Percentiles rank a stretch among this genome's conserved stretches.
Conservation (phyloP, 2,329 filamentous ascomycete species). For the Cladophialophora chaetospira region DNA sequence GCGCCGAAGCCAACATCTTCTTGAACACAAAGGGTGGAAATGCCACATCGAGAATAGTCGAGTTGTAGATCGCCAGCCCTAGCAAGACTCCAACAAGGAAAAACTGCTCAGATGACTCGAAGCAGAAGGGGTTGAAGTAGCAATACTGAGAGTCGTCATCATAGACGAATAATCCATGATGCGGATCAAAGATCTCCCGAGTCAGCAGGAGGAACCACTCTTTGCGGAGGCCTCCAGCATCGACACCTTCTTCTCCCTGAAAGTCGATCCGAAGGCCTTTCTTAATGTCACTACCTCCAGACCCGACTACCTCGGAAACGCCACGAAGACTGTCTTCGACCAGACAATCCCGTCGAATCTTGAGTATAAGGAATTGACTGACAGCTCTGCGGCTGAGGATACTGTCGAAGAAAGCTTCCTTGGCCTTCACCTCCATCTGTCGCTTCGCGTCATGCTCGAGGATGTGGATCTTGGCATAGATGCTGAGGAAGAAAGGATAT, state of each 20-base stretch:
- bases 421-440: constrained; percentile 85
- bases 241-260: constrained; percentile 83
- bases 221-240: constrained; percentile 85
- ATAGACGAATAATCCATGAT: constrained; percentile 89
- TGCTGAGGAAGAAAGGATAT: constrained; percentile 87
- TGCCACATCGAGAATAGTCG: constrained; percentile 85
- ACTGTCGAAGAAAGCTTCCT: constrained; percentile 88
- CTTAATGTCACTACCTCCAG: constrained; percentile 81
- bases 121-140: constrained; percentile 89
- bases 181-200: constrained; percentile 85
- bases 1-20: constrained; percentile 77
- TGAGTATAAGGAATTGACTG: constrained; percentile 75
- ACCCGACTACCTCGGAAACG: constrained; percentile 81
- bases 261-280: constrained; percentile 87
- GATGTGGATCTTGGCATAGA: constrained; percentile 89
- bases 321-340: constrained; percentile 65
- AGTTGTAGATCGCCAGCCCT: constrained; percentile 91
- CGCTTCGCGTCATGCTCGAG: constrained; percentile 83
- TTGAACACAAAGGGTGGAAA: constrained; percentile 87
- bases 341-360: constrained; percentile 74
- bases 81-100: constrained; percentile 86
- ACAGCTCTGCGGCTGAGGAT: constrained; percentile 74
- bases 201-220: constrained; percentile 92
- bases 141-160: constrained; percentile 88
- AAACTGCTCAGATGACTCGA: constrained; percentile 89